phyloP scores from a whole-genome alignment of 768 basidiomycete genomes.

The Pisolithus orientalis region DNA sequence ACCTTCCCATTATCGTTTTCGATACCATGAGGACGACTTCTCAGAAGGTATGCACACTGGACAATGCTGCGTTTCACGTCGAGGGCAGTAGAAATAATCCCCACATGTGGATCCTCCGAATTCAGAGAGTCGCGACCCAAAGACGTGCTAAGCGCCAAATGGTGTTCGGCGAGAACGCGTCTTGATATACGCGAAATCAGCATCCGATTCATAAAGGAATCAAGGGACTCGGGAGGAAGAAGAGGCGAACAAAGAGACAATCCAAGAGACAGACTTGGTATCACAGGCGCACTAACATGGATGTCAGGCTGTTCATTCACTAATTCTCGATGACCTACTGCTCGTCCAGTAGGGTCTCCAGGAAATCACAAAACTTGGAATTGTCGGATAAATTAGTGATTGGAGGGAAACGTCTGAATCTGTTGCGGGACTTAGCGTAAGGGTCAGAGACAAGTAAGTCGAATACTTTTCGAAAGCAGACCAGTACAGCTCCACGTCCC shows the following conservation, averaged over 20 bases:
- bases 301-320: constrained; percentile 4
- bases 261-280: constrained; percentile 77
- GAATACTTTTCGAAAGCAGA: constrained; percentile 76
- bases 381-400: constrained; percentile 73
- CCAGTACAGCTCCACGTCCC: constrained; percentile 66
- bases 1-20: constrained; percentile 32
- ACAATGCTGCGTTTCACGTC: constrained; percentile 66
- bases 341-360: constrained; percentile 57
- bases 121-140: constrained; percentile 31
- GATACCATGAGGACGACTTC: constrained; percentile 38
- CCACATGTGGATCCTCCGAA: constrained; percentile 59
- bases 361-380: constrained; percentile 68
- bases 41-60: constrained; percentile 55
- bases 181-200: constrained; percentile 85
- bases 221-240: constrained; percentile 70
- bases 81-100: constrained; percentile 77
- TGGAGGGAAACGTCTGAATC: constrained; percentile 67
- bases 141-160: constrained; percentile 70
- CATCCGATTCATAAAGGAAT: constrained; percentile 89
- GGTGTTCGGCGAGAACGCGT: constrained; percentile 84
- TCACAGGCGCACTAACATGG: constrained; percentile 56
- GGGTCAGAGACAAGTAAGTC: neutral
- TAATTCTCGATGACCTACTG: constrained; percentile 49
- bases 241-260: constrained; percentile 80
- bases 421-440: constrained; percentile 25